Evolutionary conservation across 2,329 filamentous ascomycete species (phyloP).

Genomic region (Metarhizium robertsii): DNA sequence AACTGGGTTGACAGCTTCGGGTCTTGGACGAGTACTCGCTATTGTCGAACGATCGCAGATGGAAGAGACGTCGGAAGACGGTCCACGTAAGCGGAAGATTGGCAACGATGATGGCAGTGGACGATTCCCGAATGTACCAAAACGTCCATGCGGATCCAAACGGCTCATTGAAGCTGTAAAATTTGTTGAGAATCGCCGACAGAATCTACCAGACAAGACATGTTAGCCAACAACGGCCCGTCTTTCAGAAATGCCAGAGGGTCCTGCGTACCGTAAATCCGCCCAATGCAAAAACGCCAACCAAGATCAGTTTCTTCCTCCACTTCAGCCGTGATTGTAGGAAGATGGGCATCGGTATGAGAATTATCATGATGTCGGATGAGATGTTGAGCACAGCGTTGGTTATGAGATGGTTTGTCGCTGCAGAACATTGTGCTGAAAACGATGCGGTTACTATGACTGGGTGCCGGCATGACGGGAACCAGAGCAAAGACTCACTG

Average conservation of each 20-base stretch:
- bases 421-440: conserved; percentile 47
- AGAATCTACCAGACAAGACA: conserved; percentile 29
- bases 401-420: conserved; percentile 47
- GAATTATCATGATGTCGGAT: conserved; percentile 50
- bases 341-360: conserved; percentile 46
- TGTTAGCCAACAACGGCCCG: background rate
- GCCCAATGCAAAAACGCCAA: conserved; percentile 34
- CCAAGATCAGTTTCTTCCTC: conserved; percentile 44
- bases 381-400: conserved; percentile 51
- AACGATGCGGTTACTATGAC: background rate
- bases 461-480: background rate
- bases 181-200: conserved; percentile 37
- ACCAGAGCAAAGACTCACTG: conserved; percentile 19
- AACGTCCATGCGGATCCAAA: conserved; percentile 30
- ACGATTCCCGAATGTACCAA: conserved; percentile 37
- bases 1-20: background rate
- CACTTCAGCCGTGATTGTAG: conserved; percentile 36
- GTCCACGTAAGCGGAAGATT: conserved; percentile 36
- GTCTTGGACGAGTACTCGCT: conserved; percentile 10
- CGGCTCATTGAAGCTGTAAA: conserved; percentile 30
- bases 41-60: conserved; percentile 16
- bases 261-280: conserved; percentile 32
- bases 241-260: background rate
- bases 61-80: conserved; percentile 27
- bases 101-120: conserved; percentile 33